Evolutionary conservation across 805 yeast species (phyloP).

Genomic region (Candida pseudoglaebosa): DNA sequence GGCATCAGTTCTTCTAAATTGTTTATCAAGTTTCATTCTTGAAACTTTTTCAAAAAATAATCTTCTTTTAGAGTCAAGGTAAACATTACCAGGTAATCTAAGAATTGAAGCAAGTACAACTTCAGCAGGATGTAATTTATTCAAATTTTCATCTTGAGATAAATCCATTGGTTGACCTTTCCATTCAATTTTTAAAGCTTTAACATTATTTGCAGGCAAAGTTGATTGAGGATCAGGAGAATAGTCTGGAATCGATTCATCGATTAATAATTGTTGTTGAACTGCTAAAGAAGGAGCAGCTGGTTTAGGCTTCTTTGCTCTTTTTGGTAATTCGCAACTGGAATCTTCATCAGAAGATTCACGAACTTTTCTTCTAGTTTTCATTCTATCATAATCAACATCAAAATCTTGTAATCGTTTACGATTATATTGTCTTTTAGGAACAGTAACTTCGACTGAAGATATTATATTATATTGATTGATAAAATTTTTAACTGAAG

Average conservation of each 20-base stretch:
- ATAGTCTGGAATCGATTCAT: constrained; percentile 74
- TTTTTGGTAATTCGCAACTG: constrained; percentile 16
- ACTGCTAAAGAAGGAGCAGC: constrained; percentile 33
- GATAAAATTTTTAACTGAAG: constrained; percentile 47
- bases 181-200: constrained; percentile 90
- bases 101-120: constrained; percentile 79
- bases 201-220: constrained; percentile 60
- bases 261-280: constrained; percentile 50
- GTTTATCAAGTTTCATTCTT: constrained; percentile 62
- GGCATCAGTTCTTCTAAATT: constrained; percentile 94
- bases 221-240: constrained; percentile 61
- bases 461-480: constrained; percentile 44
- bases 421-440: constrained; percentile 15
- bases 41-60: constrained; percentile 85
- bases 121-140: constrained; percentile 88
- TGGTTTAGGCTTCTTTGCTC: constrained; percentile 25
- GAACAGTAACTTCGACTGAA: constrained; percentile 8
- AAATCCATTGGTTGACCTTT: constrained; percentile 97
- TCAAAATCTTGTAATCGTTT: constrained; percentile 27
- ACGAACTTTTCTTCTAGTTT: constrained; percentile 56
- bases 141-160: constrained; percentile 66
- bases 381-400: constrained; percentile 30
- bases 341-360: constrained; percentile 9
- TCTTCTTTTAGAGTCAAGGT: constrained; percentile 64
- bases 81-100: constrained; percentile 82